phyloP scores from a whole-genome alignment of 2,329 filamentous ascomycete genomes.

The Bipolaris victoriae region DNA sequence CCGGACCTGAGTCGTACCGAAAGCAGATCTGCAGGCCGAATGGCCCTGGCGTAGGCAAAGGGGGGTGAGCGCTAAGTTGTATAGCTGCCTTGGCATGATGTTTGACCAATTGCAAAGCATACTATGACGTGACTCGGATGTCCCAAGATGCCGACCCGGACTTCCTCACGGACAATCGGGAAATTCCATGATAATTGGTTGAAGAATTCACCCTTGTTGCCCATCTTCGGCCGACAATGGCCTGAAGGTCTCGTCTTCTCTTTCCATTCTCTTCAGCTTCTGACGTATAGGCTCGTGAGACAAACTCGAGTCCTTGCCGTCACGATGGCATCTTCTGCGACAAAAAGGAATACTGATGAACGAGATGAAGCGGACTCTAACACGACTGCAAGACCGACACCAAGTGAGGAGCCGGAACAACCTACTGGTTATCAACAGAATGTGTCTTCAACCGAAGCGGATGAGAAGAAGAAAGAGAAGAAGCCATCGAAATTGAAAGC shows the following conservation, averaged over 20 bases:
- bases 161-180: slow-evolving; percentile 22
- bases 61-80: neutral
- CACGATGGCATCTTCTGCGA: slow-evolving; percentile 20
- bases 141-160: neutral
- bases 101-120: neutral
- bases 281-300: neutral
- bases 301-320: neutral
- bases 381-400: slow-evolving; percentile 15
- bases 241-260: neutral
- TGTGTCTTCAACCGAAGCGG: slow-evolving; percentile 15
- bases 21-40: neutral
- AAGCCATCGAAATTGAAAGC: slow-evolving; percentile 32
- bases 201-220: neutral
- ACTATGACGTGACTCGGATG: neutral
- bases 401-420: slow-evolving; percentile 15
- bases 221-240: neutral
- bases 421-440: slow-evolving; percentile 26
- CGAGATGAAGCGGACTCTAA: slow-evolving; percentile 21
- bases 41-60: neutral
- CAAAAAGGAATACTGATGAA: slow-evolving; percentile 11
- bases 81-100: neutral
- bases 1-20: neutral
- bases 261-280: neutral
- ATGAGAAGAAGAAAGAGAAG: slow-evolving; percentile 34
- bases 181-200: neutral